These are phyloP conservation scores for Cicer cuneatum DNA, from an alignment of 306 rosid species.

Conservation along the genomic window DNA sequence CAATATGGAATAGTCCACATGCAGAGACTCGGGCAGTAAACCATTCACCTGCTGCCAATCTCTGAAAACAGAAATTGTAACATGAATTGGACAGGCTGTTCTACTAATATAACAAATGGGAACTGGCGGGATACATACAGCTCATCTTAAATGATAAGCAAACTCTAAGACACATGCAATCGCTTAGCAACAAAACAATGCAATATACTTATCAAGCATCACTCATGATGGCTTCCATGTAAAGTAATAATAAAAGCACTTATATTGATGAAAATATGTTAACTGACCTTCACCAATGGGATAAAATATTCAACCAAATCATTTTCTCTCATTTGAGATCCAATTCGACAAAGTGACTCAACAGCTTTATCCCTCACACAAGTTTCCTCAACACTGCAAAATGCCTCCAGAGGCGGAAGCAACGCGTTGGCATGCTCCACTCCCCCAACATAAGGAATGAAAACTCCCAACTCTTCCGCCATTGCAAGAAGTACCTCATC, in stretches of 20 bases:
- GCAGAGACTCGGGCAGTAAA: conserved; percentile 98
- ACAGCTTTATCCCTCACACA: conserved; percentile 94
- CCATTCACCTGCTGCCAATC: conserved; percentile 99
- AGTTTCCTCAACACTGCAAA: conserved; percentile 96
- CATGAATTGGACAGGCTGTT: conserved; percentile 25
- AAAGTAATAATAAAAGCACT: conserved; percentile 21
- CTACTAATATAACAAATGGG: conserved; percentile 13
- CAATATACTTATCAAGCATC: not conserved
- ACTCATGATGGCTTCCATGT: conserved; percentile 18
- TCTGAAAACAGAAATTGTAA: conserved; percentile 56
- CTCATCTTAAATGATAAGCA: conserved; percentile 10
- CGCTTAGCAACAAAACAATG: conserved; percentile 33
- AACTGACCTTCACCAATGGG: conserved; percentile 89
- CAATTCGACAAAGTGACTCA: conserved; percentile 92
- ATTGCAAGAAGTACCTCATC: conserved; percentile 99
- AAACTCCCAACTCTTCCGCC: conserved; percentile 97
- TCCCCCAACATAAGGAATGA: conserved; percentile 95
- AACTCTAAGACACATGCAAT: not conserved
- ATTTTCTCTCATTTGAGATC: conserved; percentile 92
- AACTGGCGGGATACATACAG: conserved; percentile 21
- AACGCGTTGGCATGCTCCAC: conserved; percentile 86
- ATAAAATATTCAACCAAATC: conserved; percentile 87
- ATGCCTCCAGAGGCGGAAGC: conserved; percentile 86
- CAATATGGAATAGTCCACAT: conserved; percentile 95
- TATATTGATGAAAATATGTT: conserved; percentile 3